These are phyloP conservation scores for Mortierella sp. DNA, from an alignment of 371 early-diverging fungal genomes.

Conservation along the genomic window DNA sequence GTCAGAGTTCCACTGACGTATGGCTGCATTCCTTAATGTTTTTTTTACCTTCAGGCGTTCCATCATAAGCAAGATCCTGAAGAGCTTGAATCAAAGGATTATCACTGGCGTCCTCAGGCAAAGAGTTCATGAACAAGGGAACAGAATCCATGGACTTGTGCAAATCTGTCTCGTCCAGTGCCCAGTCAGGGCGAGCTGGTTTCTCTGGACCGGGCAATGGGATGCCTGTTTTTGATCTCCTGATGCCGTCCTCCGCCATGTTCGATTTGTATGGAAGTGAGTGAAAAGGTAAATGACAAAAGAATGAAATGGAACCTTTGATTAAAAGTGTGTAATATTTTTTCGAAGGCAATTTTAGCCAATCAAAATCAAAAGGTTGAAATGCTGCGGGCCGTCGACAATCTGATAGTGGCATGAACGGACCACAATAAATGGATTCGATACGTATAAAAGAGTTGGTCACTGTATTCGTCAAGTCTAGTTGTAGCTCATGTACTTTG, in stretches of 20 bases:
- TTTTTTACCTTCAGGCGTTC: conserved; percentile 89
- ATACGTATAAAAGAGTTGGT: too few species aligned
- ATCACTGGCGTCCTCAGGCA: conserved; percentile 79
- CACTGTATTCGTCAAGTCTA: conserved; percentile 34
- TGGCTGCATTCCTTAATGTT: background rate
- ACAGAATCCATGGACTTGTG: conserved; percentile 75
- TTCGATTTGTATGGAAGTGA: background rate
- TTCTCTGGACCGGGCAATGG: conserved; percentile 46
- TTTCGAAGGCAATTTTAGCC: too few species aligned
- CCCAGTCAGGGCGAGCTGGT: conserved; percentile 41
- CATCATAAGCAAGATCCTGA: conserved; percentile 91
- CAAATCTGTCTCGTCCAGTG: conserved; percentile 55
- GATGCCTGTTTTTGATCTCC: conserved; percentile 38
- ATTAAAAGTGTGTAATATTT: too few species aligned
- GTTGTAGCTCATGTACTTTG: conserved; percentile 85
- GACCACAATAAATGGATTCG: too few species aligned
- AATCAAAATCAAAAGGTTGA: too few species aligned
- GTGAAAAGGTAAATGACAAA: background rate
- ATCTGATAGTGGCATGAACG: too few species aligned
- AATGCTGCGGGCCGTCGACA: too few species aligned
- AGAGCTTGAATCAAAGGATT: conserved; percentile 87
- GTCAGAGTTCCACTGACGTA: too few species aligned
- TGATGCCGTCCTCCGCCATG: conserved; percentile 43
- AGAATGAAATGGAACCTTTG: too few species aligned
- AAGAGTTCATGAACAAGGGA: conserved; percentile 92